Percentiles rank a stretch among this genome's conserved stretches.
Conservation (phyloP, 139 green algal genomes). For the Tetraselmis striata region DNA sequence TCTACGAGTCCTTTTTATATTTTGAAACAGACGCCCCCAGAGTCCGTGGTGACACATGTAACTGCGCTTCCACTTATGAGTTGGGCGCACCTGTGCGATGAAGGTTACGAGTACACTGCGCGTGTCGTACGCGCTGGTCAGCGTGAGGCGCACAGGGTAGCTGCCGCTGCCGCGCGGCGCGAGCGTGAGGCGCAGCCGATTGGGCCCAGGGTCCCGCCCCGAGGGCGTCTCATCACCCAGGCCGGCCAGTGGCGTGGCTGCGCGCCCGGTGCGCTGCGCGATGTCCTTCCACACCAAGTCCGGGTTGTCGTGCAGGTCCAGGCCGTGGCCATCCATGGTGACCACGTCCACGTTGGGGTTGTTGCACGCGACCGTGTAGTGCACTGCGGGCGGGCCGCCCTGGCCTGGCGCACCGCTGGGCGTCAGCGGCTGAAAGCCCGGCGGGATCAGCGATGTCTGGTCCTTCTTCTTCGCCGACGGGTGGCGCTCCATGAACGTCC, state of each 20-base stretch:
- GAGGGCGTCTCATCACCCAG: background rate
- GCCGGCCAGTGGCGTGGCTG: background rate
- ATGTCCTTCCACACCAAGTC: background rate
- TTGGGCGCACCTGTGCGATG: constrained; percentile 9
- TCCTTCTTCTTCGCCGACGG: constrained; percentile 58
- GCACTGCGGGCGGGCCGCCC: background rate
- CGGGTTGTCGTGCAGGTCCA: constrained; percentile 5
- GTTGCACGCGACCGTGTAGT: background rate
- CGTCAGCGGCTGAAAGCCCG: background rate
- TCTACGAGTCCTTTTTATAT: no score
- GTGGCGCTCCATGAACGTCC: constrained; percentile 61
- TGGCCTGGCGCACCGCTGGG: constrained; percentile 4
- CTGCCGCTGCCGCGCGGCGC: constrained; percentile 45
- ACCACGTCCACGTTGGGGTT: background rate
- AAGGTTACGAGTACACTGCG: constrained; percentile 64
- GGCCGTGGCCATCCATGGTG: constrained; percentile 2
- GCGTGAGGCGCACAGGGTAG: constrained; percentile 55
- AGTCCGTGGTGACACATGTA: no score
- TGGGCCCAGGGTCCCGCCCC: background rate
- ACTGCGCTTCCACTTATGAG: background rate
- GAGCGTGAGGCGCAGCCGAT: constrained; percentile 40
- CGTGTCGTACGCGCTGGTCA: constrained; percentile 48
- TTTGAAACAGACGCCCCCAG: no score
- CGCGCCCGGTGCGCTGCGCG: constrained; percentile 1
- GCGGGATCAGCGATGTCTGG: constrained; percentile 26